Base-by-base conservation (phyloP, 2,329 filamentous ascomycete species). In the Gaeumannomyces sp. region DNA sequence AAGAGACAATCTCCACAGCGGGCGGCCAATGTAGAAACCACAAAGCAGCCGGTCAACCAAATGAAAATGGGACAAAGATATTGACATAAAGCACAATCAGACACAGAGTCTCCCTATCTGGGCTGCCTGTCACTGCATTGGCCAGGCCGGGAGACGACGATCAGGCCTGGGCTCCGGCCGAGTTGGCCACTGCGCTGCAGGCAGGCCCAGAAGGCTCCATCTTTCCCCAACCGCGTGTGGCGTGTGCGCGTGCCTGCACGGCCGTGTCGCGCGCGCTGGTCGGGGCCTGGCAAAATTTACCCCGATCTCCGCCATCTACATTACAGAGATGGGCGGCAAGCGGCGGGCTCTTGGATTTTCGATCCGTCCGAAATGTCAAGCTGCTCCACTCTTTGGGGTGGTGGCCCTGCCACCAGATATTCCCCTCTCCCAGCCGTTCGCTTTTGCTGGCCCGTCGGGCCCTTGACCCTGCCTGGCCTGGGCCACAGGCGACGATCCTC, bases 321-420 rank as follows among this genome's bases (percentile, higher is more conserved):
- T 22, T 45, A 53, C 45, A 53, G 45, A 22, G 45, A 25, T 25
- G 45, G 45, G 45, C 22, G 45, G 45, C 22, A n/a, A 50, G 45
- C 45, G 45, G 33, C n/a, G 33, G 3, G 4, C 45, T 53, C 22
- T 53, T 53, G 45, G 45, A 53, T 53, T 53, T 53, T 53, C 45
- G 45, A 53, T 53, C 45, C 45, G 45, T 53, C 45, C 45, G 45
- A 53, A 53, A 53, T 53, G 45, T 53, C 45, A 53, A 53, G 45
- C 45, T 53, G 45, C 45, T 25, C 45, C 45, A 53, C 45, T 10
- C 22, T n/a, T 14, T n/a, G 45, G 45, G 45, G 7, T 7, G 22
- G 45, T 53, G 45, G 45, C 45, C 45, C 45, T 53, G 45, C 45
- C 45, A 53, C 45, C 22, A n/a, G 4, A 53, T n/a, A n/a, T 53